A percentile compares a stretch with the other conserved stretches of the same genome.
These are phyloP conservation scores for Cercospora sp. DNA, from an alignment of 2,329 filamentous ascomycete genomes.

Conservation along the genomic window DNA sequence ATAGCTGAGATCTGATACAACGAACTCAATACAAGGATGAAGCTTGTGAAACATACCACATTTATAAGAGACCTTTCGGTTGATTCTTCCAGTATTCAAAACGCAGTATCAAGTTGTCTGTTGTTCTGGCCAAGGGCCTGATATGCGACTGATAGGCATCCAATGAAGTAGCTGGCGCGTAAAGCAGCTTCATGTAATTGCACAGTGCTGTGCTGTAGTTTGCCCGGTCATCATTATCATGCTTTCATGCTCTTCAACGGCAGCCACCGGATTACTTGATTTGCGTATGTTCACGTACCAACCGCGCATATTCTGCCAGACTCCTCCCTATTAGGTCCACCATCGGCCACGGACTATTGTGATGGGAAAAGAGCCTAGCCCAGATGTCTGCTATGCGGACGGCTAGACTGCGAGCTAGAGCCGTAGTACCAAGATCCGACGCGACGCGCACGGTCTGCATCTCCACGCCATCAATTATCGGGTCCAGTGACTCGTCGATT, in stretches of 20 bases:
- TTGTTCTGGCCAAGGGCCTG: neutral
- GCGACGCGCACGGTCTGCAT: neutral
- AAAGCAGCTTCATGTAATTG: neutral
- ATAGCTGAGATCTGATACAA: neutral
- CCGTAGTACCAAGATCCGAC: neutral
- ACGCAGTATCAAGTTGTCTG: neutral
- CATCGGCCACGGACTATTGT: slow-evolving; percentile 8
- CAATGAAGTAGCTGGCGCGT: too few species aligned
- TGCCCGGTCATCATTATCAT: neutral
- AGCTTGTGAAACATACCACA: neutral
- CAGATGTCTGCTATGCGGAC: slow-evolving; percentile 1
- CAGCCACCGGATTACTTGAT: neutral
- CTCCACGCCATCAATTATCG: neutral
- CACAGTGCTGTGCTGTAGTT: neutral
- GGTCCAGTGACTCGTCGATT: slow-evolving; percentile 3
- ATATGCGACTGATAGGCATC: neutral
- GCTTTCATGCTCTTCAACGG: neutral
- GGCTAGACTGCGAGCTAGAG: neutral
- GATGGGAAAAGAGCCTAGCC: neutral
- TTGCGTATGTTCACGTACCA: neutral
- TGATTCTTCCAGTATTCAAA: neutral
- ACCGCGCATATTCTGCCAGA: neutral
- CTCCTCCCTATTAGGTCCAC: slow-evolving; percentile 7
- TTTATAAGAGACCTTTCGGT: too few species aligned
- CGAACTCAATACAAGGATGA: neutral